Percentiles rank a stretch among this genome's conserved stretches.
Evolutionary conservation across 208 protist genomes (phyloP).

Genomic region (Acanthamoeba triangularis): DNA sequence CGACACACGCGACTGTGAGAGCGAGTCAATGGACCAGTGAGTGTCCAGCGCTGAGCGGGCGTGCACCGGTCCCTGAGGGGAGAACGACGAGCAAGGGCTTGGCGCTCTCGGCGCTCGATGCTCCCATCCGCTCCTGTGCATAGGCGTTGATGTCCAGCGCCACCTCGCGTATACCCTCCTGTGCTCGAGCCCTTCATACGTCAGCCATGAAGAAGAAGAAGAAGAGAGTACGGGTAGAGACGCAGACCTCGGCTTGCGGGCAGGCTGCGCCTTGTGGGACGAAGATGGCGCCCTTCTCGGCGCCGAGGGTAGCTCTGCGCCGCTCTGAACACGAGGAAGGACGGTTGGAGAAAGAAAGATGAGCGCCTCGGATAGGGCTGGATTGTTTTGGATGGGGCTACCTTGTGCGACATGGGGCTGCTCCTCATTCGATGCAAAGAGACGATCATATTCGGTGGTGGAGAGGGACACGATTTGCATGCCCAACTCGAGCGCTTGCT

Average conservation of each 20-base stretch:
- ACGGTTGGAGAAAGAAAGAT: background rate
- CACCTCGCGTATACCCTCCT: constrained; percentile 26
- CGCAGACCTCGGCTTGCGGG: background rate
- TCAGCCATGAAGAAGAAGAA: background rate
- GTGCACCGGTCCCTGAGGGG: background rate
- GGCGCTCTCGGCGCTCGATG: background rate
- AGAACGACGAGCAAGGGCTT: constrained; percentile 22
- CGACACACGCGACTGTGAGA: background rate
- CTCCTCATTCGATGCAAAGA: background rate
- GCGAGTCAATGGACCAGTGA: background rate
- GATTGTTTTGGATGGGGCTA: background rate
- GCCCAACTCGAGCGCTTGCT: background rate
- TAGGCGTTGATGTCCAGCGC: constrained; percentile 26
- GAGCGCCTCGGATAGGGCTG: too few relatives aligned
- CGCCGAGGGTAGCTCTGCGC: background rate
- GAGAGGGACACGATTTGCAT: background rate
- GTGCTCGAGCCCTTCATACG: background rate
- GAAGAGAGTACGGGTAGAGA: background rate
- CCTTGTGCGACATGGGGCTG: background rate
- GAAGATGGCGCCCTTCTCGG: background rate
- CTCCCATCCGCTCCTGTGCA: background rate
- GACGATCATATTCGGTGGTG: background rate
- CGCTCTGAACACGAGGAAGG: too few relatives aligned
- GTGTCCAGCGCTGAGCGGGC: background rate
- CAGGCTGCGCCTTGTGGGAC: constrained; percentile 5